These are phyloP conservation scores for Aspergillus uvarum DNA, from an alignment of 2,329 filamentous ascomycete genomes.

Conservation along the genomic window DNA sequence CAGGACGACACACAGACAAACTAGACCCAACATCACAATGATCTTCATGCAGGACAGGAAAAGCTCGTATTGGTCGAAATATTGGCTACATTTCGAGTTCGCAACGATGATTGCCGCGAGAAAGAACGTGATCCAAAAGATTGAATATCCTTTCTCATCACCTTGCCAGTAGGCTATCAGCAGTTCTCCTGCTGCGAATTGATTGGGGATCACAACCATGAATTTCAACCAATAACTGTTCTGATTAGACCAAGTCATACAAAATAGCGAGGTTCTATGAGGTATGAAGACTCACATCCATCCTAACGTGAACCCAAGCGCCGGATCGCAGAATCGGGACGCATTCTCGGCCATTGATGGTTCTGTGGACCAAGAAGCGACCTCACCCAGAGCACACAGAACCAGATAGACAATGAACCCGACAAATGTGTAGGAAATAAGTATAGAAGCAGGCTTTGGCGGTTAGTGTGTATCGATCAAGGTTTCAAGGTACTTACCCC, in stretches of 20 bases:
- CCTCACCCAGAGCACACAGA: constrained; percentile 75
- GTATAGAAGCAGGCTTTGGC: constrained; percentile 33
- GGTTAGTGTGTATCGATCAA: neutral
- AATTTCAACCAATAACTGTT: constrained; percentile 65
- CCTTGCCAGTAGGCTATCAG: constrained; percentile 76
- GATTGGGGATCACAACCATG: constrained; percentile 80
- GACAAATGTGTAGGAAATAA: constrained; percentile 39
- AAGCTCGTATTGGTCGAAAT: constrained; percentile 65
- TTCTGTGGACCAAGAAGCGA: constrained; percentile 76
- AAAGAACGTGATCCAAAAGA: constrained; percentile 73
- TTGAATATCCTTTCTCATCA: constrained; percentile 65
- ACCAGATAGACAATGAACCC: constrained; percentile 67
- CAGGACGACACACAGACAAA: constrained; percentile 63
- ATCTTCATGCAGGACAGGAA: constrained; percentile 63
- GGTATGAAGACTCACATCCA: constrained; percentile 56
- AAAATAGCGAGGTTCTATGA: constrained; percentile 5
- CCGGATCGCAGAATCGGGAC: constrained; percentile 73
- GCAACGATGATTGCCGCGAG: constrained; percentile 60
- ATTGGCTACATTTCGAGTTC: constrained; percentile 66
- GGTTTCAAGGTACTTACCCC: constrained; percentile 24
- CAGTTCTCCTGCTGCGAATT: constrained; percentile 73
- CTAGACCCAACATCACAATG: constrained; percentile 62
- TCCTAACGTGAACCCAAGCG: constrained; percentile 74
- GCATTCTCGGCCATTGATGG: constrained; percentile 76
- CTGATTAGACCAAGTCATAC: constrained; percentile 1